A percentile compares a stretch with the other conserved stretches of the same genome.
These are phyloP conservation scores for Plasmodium cynomolgi DNA, from an alignment of 169 alveolate genomes.

Conservation along the genomic window DNA sequence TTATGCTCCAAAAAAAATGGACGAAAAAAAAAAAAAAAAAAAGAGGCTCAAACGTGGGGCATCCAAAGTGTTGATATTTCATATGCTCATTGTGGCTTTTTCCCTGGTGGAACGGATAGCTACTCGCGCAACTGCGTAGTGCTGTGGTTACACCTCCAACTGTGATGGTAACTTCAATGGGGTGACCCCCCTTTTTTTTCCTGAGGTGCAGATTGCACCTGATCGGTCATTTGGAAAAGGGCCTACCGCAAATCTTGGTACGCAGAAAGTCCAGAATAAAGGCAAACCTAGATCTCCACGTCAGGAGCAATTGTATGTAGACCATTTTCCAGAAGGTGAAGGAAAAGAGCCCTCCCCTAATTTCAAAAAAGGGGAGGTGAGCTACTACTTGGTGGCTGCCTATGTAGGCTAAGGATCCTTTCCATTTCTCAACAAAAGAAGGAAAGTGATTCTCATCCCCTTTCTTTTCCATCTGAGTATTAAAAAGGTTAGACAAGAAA, in stretches of 20 bases:
- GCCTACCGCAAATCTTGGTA: slow-evolving; percentile 75
- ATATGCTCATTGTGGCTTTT: neutral
- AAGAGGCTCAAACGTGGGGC: neutral
- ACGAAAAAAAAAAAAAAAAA: neutral
- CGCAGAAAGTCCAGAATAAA: slow-evolving; percentile 67
- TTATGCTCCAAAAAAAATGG: neutral
- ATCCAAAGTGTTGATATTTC: neutral
- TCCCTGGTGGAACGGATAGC: neutral
- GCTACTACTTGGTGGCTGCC: slow-evolving; percentile 81
- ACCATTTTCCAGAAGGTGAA: slow-evolving; percentile 79
- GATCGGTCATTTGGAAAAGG: slow-evolving; percentile 4
- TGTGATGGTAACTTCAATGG: neutral
- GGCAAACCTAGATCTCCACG: slow-evolving; percentile 75
- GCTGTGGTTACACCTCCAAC: too few relatives aligned
- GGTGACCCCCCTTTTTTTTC: neutral
- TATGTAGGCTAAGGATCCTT: slow-evolving; percentile 85
- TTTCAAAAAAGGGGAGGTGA: slow-evolving; percentile 75
- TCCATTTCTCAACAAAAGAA: slow-evolving; percentile 82
- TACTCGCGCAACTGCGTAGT: neutral
- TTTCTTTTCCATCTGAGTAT: slow-evolving; percentile 18
- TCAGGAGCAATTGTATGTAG: slow-evolving; percentile 76
- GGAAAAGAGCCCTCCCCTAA: slow-evolving; percentile 79
- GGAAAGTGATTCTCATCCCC: neutral
- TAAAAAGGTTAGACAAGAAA: slow-evolving; percentile 78
- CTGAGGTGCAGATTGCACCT: neutral